A percentile compares a stretch with the other conserved stretches of the same genome.
Conservation (phyloP, 1,139 yeast genomes). For the Meyerozyma carpophila region DNA sequence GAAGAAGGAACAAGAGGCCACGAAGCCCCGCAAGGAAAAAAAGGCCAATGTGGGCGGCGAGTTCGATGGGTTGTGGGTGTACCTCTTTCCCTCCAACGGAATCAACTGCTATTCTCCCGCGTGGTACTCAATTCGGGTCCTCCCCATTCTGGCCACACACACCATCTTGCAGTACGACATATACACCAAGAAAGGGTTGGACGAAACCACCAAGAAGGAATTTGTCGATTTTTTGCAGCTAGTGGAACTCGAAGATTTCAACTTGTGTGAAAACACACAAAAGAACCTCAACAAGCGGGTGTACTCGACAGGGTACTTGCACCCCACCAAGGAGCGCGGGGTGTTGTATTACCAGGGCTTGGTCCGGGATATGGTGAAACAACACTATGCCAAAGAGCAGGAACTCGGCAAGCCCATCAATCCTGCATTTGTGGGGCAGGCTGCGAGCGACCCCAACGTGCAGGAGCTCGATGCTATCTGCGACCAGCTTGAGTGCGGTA, state of each 20-base stretch:
- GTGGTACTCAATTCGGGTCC: constrained; percentile 57
- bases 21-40: constrained; percentile 8
- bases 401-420: constrained; percentile 39
- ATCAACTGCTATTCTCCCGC: constrained; percentile 63
- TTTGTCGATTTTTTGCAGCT: constrained; percentile 58
- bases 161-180: constrained; percentile 57
- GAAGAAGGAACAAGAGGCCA: constrained; percentile 19
- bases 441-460: constrained; percentile 34
- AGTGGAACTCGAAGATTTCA: constrained; percentile 57
- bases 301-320: constrained; percentile 52
- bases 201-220: constrained; percentile 47
- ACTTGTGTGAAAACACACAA: constrained; percentile 54
- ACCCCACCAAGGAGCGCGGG: constrained; percentile 55
- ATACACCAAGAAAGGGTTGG: constrained; percentile 54
- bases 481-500: constrained; percentile 39
- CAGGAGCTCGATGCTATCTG: constrained; percentile 48
- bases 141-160: constrained; percentile 47
- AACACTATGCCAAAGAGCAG: constrained; percentile 43
- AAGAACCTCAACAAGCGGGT: constrained; percentile 56
- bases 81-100: constrained; percentile 54
- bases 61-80: constrained; percentile 58
- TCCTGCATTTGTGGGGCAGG: constrained; percentile 45
- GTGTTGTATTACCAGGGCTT: constrained; percentile 52
- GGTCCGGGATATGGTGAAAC: constrained; percentile 55
- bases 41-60: constrained; percentile 51